These are phyloP conservation scores for Geotrichum australiense DNA, from an alignment of 1,139 yeast species.

Conservation along the genomic window DNA sequence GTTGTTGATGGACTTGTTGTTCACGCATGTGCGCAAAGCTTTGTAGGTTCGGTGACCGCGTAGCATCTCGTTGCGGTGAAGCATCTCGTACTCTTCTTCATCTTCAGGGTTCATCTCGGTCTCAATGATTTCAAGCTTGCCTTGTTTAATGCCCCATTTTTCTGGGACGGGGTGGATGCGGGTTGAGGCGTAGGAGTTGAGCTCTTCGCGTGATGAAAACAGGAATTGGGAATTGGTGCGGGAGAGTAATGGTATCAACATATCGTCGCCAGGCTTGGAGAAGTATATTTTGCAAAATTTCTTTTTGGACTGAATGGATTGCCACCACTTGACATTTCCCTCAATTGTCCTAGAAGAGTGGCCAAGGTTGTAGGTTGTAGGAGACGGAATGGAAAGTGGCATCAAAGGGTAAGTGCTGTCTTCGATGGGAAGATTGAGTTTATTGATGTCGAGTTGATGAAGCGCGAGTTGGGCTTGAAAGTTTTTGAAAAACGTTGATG, in stretches of 20 bases:
- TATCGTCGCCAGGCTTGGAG: conserved; percentile 4
- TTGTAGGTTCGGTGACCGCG: conserved; percentile 13
- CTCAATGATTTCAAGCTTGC: conserved; percentile 16
- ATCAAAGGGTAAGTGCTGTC: conserved; percentile 11
- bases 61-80: conserved; percentile 14
- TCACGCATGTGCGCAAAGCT: conserved; percentile 8
- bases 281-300: conserved; percentile 16
- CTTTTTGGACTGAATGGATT: conserved; percentile 17
- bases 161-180: not conserved
- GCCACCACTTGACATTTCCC: conserved; percentile 25
- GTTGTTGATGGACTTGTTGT: conserved; percentile 7
- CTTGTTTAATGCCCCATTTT: conserved; percentile 15
- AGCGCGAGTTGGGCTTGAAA: not conserved
- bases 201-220: conserved; percentile 10
- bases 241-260: conserved; percentile 7
- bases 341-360: conserved; percentile 18
- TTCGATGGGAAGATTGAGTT: not conserved
- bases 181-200: not conserved
- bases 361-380: conserved; percentile 22
- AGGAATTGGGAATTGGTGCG: conserved; percentile 6
- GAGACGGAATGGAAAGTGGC: conserved; percentile 22
- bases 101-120: conserved; percentile 12
- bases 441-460: conserved; percentile 3
- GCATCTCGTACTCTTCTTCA: conserved; percentile 13
- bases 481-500: not conserved